Conservation (phyloP, 1,284 basidiomycete genomes). For the Sporisorium graminicola region DNA sequence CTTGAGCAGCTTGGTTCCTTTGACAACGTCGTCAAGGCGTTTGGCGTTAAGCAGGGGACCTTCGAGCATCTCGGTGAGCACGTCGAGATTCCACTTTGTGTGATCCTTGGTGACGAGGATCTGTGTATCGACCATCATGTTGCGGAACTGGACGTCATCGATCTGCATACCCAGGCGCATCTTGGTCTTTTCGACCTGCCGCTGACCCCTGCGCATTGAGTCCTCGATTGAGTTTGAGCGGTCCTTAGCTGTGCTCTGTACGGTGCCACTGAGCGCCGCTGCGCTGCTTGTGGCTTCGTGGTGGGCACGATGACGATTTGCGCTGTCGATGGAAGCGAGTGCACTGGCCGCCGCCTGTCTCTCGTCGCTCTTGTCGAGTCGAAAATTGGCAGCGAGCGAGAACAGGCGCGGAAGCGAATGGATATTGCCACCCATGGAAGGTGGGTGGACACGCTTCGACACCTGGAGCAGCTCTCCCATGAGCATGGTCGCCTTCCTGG, state of each 20-base stretch:
- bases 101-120: constrained; percentile 90
- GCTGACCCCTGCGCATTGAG: constrained; percentile 76
- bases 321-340: constrained; percentile 87
- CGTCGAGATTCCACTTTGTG: constrained; percentile 91
- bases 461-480: constrained; percentile 91
- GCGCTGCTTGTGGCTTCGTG: constrained; percentile 44
- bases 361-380: constrained; percentile 66
- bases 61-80: constrained; percentile 88
- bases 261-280: constrained; percentile 31
- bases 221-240: constrained; percentile 90
- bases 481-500: constrained; percentile 80
- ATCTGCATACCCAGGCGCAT: constrained; percentile 85
- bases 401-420: constrained; percentile 89
- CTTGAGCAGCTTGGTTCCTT: constrained; percentile 86
- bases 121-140: constrained; percentile 71
- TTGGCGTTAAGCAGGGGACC: constrained; percentile 91
- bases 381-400: constrained; percentile 81
- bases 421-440: constrained; percentile 82
- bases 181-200: constrained; percentile 87
- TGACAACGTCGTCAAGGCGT: constrained; percentile 94
- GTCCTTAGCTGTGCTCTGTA: constrained; percentile 29
- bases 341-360: constrained; percentile 86
- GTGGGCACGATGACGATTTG: constrained; percentile 74
- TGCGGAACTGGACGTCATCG: constrained; percentile 67
- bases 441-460: constrained; percentile 87